Conservation (phyloP, 2,329 filamentous ascomycete genomes). For the Aspergillus ibericus region DNA sequence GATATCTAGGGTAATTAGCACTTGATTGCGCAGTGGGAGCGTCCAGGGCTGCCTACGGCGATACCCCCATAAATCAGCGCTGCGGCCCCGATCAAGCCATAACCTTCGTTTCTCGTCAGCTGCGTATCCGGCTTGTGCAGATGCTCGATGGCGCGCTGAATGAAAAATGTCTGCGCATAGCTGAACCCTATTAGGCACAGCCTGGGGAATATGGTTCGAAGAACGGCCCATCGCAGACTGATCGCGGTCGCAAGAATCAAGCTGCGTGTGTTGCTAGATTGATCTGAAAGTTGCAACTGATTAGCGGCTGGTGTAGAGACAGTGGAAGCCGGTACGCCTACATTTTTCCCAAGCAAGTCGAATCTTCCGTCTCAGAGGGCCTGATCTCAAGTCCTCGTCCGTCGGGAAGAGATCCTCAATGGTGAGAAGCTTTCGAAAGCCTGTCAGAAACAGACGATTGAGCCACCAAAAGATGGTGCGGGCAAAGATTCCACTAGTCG, state of each 20-base stretch:
- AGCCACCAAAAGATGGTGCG: conserved; percentile 39
- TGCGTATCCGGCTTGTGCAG: conserved; percentile 12
- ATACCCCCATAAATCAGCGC: conserved; percentile 40
- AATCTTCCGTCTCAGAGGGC: not conserved
- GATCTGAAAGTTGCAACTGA: not conserved
- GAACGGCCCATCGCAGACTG: conserved; percentile 20
- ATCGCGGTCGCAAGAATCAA: conserved; percentile 20
- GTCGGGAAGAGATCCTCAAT: conserved; percentile 17
- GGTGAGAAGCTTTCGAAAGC: conserved; percentile 22
- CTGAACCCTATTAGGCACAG: conserved; percentile 23
- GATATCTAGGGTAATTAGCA: conserved; percentile 7
- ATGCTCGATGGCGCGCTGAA: conserved; percentile 26
- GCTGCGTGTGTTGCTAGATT: not conserved
- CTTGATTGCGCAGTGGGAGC: not conserved
- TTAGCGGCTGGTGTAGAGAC: no score
- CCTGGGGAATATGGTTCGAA: conserved; percentile 18
- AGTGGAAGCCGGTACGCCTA: not conserved
- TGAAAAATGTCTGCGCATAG: conserved; percentile 26
- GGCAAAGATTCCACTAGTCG: conserved; percentile 27
- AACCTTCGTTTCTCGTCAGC: conserved; percentile 26
- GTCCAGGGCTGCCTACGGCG: conserved; percentile 26
- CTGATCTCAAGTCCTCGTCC: not conserved
- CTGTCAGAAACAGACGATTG: conserved; percentile 29
- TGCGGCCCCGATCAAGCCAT: conserved; percentile 40
- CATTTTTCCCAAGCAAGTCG: not conserved